Evolutionary conservation across 2,329 filamentous ascomycete species (phyloP).

Genomic region (Fusarium sp.): DNA sequence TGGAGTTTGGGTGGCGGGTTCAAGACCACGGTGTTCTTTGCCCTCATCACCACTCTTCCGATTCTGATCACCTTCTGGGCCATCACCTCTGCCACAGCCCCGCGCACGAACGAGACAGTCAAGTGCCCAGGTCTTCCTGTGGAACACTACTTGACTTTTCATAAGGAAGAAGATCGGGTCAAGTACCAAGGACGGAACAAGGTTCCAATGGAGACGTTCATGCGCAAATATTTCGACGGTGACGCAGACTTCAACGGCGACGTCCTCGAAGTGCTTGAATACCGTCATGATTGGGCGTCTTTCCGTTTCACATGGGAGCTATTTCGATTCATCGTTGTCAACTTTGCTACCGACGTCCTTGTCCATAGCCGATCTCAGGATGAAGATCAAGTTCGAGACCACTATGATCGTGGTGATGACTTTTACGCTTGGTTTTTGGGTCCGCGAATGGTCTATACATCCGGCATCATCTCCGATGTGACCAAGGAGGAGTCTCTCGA

Average conservation of each 20-base stretch:
- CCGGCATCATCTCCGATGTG: conserved; percentile 87
- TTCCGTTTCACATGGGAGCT: conserved; percentile 87
- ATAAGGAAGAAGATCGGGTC: conserved; percentile 64
- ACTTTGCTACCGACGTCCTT: conserved; percentile 86
- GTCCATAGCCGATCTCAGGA: conserved; percentile 92
- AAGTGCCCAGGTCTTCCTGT: conserved; percentile 85
- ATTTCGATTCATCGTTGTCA: conserved; percentile 86
- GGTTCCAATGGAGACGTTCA: conserved; percentile 89
- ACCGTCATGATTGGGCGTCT: conserved; percentile 93
- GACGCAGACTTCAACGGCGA: conserved; percentile 94
- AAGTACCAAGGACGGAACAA: conserved; percentile 81
- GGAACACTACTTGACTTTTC: conserved; percentile 87
- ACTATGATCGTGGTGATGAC: conserved; percentile 96
- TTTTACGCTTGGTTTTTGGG: conserved; percentile 98
- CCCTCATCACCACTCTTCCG: conserved; percentile 79
- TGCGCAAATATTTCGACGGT: conserved; percentile 94
- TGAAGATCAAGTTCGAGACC: conserved; percentile 94
- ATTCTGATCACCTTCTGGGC: conserved; percentile 86
- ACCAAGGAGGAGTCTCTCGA: conserved; percentile 88
- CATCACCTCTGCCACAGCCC: conserved; percentile 79
- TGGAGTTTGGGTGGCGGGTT: conserved; percentile 87
- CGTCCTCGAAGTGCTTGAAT: conserved; percentile 85
- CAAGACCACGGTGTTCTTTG: conserved; percentile 88
- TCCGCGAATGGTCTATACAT: conserved; percentile 97
- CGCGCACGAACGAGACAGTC: conserved; percentile 90